Base-by-base conservation (phyloP, 768 basidiomycete species). In the Baorangia bicolor region DNA sequence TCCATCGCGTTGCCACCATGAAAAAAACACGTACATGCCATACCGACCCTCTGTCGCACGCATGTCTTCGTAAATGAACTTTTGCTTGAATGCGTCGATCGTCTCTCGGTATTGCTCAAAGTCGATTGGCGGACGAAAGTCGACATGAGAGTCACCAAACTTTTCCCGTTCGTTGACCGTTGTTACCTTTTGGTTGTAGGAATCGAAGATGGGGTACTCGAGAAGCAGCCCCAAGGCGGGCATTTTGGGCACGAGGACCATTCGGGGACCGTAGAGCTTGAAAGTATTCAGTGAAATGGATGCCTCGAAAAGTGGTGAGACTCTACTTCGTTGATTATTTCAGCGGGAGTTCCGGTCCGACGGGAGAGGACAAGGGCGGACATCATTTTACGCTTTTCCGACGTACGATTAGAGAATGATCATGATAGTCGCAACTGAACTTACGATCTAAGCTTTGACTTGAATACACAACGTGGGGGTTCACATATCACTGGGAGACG, bases 371-470 rank as follows among this genome's bases (percentile, higher is more conserved):
- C 84, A 18, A 94, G 78, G 33, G 84, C 81, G 4, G 88, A 83
- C 75, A 98, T 92, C 97, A 99, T 99, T 75, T 99, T 99, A 56
- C 97, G 89, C 96, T 98, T 68, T 55, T 45, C 43, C 50, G 37
- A 45, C 8, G 40, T 47, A 27, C 52, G 34, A 55, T 67, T 21
- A 62, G 51, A 49, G 53, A 38, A 47, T 16, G 43, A 34, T 44
- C 23, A 41, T 38, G 48, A 45, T 21, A 31, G 56, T 31, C 10
- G 12, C 27, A 23, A 23, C 2, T 10, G 39, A 34, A 69, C 72
- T 66, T 53, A 71, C 72, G 50, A 71, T 73, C 70, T 71, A 55
- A 34, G 45, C 12, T 49, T 55, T 41, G 49, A 54, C 43, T 53
- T 53, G 68, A 63, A 54, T 61, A 56, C 37, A 31, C 23, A 35